Evolutionary conservation across 805 yeast species (phyloP).

Genomic region (Pichia insulana): DNA sequence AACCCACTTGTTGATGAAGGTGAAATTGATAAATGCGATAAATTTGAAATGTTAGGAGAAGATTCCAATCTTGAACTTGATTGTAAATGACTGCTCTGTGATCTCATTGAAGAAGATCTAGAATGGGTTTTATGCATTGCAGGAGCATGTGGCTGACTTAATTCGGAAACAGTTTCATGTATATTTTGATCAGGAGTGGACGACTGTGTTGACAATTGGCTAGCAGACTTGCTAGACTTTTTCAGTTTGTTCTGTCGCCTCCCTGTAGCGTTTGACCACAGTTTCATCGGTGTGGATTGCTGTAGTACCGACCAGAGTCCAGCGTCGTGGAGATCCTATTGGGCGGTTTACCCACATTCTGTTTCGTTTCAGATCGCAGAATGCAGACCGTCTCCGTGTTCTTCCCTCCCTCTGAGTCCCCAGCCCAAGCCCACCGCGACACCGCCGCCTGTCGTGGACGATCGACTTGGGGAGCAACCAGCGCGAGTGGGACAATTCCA

Average conservation of each 20-base stretch:
- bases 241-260: neutral
- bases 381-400: no score
- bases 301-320: neutral
- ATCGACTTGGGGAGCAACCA: no score
- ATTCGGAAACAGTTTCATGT: neutral
- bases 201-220: no score
- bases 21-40: slow-evolving; percentile 2
- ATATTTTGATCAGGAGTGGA: no score
- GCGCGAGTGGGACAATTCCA: no score
- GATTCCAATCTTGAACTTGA: neutral
- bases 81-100: slow-evolving; percentile 3
- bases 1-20: slow-evolving; percentile 11
- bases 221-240: neutral
- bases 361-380: no score
- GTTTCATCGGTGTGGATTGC: neutral
- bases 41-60: slow-evolving; percentile 4
- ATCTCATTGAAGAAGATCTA: slow-evolving; percentile 4
- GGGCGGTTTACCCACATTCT: neutral
- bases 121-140: slow-evolving; percentile 2
- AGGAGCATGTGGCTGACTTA: neutral
- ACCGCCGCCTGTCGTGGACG: no score
- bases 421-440: no score
- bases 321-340: neutral
- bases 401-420: no score
- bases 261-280: neutral